These are phyloP conservation scores for Dacryopinax primogenitus DNA, from an alignment of 768 basidiomycete species.

Conservation along the genomic window DNA sequence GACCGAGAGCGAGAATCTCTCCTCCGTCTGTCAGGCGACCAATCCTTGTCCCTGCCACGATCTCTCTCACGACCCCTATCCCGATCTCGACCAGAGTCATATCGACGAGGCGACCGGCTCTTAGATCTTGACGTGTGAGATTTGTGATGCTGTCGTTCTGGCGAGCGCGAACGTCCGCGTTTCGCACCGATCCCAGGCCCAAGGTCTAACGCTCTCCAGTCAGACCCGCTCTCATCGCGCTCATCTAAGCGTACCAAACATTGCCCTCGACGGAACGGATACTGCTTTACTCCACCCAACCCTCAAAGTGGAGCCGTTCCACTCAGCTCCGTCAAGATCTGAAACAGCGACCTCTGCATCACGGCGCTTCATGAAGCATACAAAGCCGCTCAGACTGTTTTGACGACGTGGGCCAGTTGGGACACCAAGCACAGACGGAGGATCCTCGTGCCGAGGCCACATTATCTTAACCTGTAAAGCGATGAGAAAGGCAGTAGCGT, in stretches of 20 bases:
- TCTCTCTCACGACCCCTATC: constrained; percentile 16
- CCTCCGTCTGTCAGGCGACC: not conserved
- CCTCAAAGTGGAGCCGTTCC: constrained; percentile 77
- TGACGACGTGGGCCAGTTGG: constrained; percentile 60
- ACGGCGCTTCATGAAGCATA: constrained; percentile 86
- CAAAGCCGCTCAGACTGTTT: constrained; percentile 87
- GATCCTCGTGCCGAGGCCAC: constrained; percentile 85
- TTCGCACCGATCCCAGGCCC: not conserved
- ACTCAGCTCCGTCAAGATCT: constrained; percentile 85
- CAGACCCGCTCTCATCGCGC: not conserved
- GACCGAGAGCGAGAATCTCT: constrained; percentile 36
- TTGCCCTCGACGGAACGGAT: constrained; percentile 55
- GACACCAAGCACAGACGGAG: constrained; percentile 50
- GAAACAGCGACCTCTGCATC: constrained; percentile 83
- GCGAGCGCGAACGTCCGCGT: constrained; percentile 9
- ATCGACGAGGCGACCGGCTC: not conserved
- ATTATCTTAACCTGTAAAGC: constrained; percentile 73
- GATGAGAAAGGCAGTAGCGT: not conserved
- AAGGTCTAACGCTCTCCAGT: not conserved
- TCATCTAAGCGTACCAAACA: constrained; percentile 45
- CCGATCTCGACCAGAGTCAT: constrained; percentile 23
- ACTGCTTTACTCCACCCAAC: constrained; percentile 98
- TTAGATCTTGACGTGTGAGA: not conserved
- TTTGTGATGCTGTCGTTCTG: not conserved
- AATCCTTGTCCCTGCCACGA: no score